Conservation (phyloP, 306 rosid genomes). For the Sechiopsis laciniata region DNA sequence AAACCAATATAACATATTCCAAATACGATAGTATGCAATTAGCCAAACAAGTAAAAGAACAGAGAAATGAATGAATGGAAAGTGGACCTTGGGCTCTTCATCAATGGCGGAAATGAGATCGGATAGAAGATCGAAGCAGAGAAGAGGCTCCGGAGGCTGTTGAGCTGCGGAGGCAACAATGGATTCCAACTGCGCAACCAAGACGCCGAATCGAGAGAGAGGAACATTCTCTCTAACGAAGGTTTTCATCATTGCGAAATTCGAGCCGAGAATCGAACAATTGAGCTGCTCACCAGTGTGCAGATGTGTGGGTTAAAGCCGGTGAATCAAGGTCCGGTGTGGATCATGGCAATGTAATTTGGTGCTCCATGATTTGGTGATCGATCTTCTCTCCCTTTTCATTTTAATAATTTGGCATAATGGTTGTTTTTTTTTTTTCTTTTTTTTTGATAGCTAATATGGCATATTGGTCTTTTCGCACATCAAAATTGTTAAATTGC, state of each 20-base stretch:
- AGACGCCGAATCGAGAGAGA: slow-evolving; percentile 86
- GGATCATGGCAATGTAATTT: background rate
- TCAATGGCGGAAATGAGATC: slow-evolving; percentile 93
- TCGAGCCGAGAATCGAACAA: background rate
- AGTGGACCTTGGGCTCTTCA: slow-evolving; percentile 72
- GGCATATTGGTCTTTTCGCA: no score
- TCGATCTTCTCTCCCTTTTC: no score
- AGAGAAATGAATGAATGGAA: background rate
- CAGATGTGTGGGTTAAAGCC: background rate
- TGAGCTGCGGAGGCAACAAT: slow-evolving; percentile 80
- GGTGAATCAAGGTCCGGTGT: background rate
- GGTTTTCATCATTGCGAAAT: slow-evolving; percentile 45
- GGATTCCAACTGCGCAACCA: slow-evolving; percentile 94
- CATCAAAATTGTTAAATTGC: no score
- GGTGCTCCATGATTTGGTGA: background rate
- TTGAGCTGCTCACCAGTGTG: background rate
- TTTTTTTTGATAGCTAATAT: no score
- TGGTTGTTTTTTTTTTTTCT: no score
- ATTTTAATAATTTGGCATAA: no score
- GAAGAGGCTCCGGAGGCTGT: slow-evolving; percentile 81
- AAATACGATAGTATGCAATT: background rate
- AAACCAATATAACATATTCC: no score
- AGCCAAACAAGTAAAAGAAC: background rate
- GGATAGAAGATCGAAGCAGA: slow-evolving; percentile 97
- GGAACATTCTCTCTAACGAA: slow-evolving; percentile 53